Evolutionary conservation across 169 alveolate genomes (phyloP).

Genomic region (Theileria orientalis): DNA sequence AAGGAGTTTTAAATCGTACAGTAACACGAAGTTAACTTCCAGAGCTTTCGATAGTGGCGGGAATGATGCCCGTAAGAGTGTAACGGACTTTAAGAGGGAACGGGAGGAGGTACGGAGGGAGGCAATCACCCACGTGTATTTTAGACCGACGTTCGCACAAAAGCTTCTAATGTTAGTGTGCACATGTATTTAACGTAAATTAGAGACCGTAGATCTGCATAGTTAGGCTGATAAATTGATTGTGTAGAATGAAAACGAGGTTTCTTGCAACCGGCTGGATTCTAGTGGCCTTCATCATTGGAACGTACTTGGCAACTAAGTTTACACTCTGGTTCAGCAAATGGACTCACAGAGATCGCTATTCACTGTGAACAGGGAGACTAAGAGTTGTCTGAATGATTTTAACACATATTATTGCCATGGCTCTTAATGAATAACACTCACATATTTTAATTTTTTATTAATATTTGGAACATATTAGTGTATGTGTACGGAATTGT

Average conservation of each 20-base stretch:
- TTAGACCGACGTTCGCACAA: constrained; percentile 50
- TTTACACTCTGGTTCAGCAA: constrained; percentile 6
- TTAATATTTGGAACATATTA: no score
- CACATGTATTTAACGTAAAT: not conserved
- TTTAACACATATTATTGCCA: not conserved
- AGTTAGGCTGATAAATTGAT: no score
- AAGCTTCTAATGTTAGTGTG: constrained; percentile 50
- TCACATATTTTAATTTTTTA: no score
- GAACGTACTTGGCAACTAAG: constrained; percentile 28
- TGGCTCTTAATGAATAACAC: no score
- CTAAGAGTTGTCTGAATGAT: not conserved
- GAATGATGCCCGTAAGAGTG: not conserved
- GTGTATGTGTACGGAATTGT: no score
- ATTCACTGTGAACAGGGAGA: constrained; percentile 4
- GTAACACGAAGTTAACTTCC: constrained; percentile 9
- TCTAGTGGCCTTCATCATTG: constrained; percentile 28
- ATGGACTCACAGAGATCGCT: constrained; percentile 44
- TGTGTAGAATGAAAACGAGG: constrained; percentile 39
- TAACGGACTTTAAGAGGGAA: not conserved
- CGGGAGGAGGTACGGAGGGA: constrained; percentile 17
- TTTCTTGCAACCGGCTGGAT: constrained; percentile 67
- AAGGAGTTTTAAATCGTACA: not conserved
- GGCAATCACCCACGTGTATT: constrained; percentile 46
- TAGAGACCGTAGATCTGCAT: not conserved
- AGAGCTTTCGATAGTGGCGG: constrained; percentile 41